Base-by-base conservation (phyloP, 306 rosid genomes). In the Ammopiptanthus mongolicus region DNA sequence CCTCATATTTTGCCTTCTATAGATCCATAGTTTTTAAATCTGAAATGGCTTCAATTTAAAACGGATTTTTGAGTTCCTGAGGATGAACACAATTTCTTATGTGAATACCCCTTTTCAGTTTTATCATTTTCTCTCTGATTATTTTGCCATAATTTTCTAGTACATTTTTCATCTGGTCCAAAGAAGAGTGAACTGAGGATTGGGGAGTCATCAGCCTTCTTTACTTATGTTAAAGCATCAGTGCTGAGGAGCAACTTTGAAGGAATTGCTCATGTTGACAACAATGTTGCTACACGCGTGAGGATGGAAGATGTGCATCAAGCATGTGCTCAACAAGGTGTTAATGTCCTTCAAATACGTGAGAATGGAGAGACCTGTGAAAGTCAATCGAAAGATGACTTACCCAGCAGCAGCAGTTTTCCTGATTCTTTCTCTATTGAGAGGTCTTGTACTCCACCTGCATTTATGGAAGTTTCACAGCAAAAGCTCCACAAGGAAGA, bases 191-290 rank as follows among this genome's bases (percentile, higher is more conserved):
- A 89, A 76, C 84, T 96, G 51, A 92, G 86, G 92, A 96, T 96
- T 72, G 99, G 99, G 5, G 86, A 91, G 75, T 96, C 98, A 51
- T 96, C 99, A 29, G 98, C 99, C 78, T 96, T 96, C 82, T 86
- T 96, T 62, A 87, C 94, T 8, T 96, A 96, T 66, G 96, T 92
- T 64, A 96, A 96, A 85, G 85, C 88, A 29, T 55, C 84, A 81
- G 28, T 64, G 22, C 44, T 36, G 8, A 84, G 83, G 83, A 84
- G 70, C 73, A 87, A 82, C 66, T 70, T 86, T 65, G 93, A 79
- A 86, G 87, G 73, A 71, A 80, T 77, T 67, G 78, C 69, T 67
- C 81, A 60, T 65, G 73, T 70, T 44, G 86, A 87, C 65, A 80
- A 70, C 28, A 69, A 71, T 69, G 65, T 75, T 74, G 41, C 82